These are phyloP conservation scores for Citrus trifoliata DNA, from an alignment of 345 rosid species.

Conservation along the genomic window DNA sequence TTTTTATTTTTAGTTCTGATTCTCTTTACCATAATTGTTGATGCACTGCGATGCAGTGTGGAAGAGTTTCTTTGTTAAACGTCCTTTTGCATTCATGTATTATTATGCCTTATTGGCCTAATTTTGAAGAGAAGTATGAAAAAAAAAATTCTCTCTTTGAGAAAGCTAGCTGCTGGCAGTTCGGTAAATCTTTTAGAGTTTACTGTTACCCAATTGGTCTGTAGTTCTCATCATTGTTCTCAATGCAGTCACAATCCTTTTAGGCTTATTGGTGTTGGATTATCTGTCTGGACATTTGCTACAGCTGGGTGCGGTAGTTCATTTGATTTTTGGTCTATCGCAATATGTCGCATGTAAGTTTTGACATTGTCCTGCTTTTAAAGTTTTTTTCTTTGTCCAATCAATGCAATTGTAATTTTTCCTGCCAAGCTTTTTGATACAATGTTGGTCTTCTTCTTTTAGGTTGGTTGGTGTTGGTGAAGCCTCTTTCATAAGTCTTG, in stretches of 20 bases:
- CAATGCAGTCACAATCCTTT: constrained; percentile 78
- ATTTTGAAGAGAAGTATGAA: not conserved
- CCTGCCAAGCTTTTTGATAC: not conserved
- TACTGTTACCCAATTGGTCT: not conserved
- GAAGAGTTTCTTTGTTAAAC: not conserved
- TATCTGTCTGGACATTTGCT: constrained; percentile 89
- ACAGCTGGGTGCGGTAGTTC: constrained; percentile 76
- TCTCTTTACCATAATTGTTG: not conserved
- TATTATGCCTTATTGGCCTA: not conserved
- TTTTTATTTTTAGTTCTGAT: not conserved
- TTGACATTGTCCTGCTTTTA: not conserved
- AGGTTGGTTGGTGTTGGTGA: constrained; percentile 99
- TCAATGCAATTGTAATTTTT: not conserved
- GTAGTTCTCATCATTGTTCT: not conserved
- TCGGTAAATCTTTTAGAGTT: not conserved
- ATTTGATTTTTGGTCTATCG: constrained; percentile 79
- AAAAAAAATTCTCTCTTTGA: not conserved
- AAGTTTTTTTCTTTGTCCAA: not conserved
- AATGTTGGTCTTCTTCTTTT: constrained; percentile 11
- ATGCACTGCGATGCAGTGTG: not conserved
- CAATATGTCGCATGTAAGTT: constrained; percentile 78
- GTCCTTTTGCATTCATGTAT: not conserved
- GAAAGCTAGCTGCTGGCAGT: not conserved
- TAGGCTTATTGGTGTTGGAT: constrained; percentile 84
- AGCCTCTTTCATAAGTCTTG: constrained; percentile 98